Evolutionary conservation across 225 moss, liverwort and hornwort species (phyloP), one percentile per base, ranked within the genome.

Genomic region (Bryum argenteum): DNA sequence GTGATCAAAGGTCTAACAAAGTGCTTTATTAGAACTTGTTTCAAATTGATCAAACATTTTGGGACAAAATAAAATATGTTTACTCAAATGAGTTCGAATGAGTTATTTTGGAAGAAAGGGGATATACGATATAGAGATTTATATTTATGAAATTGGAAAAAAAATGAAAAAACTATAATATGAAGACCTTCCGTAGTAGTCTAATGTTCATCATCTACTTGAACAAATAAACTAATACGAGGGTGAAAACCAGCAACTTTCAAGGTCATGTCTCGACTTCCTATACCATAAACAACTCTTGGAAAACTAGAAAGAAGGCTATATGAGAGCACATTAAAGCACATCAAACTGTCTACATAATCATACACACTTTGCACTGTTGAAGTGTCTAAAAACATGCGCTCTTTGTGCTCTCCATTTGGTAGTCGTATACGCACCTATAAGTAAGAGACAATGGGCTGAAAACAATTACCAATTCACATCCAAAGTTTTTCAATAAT

Each of bases 281-380:
- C 79, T 16, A 59, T 71, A 21, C 86, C 85, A 61, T 91, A 96
- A 0, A 93, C 89, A 63, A 77, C 82, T 68, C 72, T 70, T 0
- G 95, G 95, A 72, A 93, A 96, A 80, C 78, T 84, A 7, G 93
- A 93, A 16, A 96, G 75, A 70, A 96, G 83, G 39, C 47, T 90
- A 50, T 89, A 96, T 8, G 83, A 83, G 8, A 81, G 86, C 15
- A 78, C 73, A 21, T 96, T 69, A 7, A 93, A 88, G 80, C 86
- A 89, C 76, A 82, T 66, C 10, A 96, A 75, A 19, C 91, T 89
- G 63, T 96, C 91, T 0, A 90, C 91, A 9, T 85, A 93, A 67
- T 96, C 93, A 60, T 96, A 96, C 0, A 96, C 72, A 69, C 78
- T 84, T n/a, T 88, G 91, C 23, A 95, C 79, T 2, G 38, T 75